Evolutionary conservation across 306 rosid species (phyloP).

Genomic region (Carpinus viminea): DNA sequence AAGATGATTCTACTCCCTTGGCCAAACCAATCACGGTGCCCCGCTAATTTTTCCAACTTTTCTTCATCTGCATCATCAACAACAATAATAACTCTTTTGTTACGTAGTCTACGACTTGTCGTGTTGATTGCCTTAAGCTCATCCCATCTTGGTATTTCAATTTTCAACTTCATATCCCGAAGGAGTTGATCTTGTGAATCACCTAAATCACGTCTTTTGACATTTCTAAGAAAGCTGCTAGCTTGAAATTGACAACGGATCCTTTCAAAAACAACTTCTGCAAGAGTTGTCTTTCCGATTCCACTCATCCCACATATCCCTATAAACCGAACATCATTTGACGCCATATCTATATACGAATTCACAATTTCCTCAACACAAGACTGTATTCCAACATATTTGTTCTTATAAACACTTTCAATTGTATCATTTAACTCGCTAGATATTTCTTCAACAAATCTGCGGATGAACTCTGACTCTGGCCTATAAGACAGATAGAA

Average conservation of each 20-base stretch:
- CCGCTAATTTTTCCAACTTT: neutral
- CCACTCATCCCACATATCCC: neutral
- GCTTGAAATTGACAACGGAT: neutral
- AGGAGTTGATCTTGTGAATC: neutral
- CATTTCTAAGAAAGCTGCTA: neutral
- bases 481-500: slow-evolving; percentile 3
- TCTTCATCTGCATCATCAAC: neutral
- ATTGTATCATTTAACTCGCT: neutral
- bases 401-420: neutral
- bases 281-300: neutral
- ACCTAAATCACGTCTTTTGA: neutral
- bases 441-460: neutral
- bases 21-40: neutral
- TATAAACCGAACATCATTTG: neutral
- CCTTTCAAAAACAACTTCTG: neutral
- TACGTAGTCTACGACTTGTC: neutral
- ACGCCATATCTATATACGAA: neutral
- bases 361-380: neutral
- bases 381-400: neutral
- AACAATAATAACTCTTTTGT: neutral
- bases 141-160: fast-evolving
- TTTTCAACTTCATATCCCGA: neutral
- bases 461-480: neutral
- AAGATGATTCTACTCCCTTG: neutral
- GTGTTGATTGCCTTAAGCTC: fast-evolving